Conservation (phyloP, 2,329 filamentous ascomycete species). For the Hypomyces perniciosus region DNA sequence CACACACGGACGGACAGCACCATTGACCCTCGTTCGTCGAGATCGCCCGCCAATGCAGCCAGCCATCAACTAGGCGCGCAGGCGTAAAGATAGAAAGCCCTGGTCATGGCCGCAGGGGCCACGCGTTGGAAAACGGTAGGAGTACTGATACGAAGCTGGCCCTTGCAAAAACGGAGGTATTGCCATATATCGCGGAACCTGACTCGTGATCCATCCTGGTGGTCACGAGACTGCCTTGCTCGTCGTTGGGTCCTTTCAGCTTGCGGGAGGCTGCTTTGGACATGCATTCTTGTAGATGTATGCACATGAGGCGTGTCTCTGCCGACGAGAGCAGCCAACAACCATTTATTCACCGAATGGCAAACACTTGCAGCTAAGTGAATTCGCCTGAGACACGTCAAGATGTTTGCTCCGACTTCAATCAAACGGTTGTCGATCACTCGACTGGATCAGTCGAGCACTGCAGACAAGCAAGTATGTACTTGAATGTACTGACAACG, state of each 20-base stretch:
- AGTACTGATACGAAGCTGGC: slow-evolving; percentile 6
- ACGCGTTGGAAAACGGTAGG: slow-evolving; percentile 1
- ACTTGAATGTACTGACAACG: background rate
- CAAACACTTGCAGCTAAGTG: background rate
- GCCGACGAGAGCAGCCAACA: too few species aligned
- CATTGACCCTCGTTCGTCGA: slow-evolving; percentile 4
- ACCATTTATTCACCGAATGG: background rate
- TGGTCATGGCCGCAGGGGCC: slow-evolving; percentile 2
- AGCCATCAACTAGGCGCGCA: slow-evolving; percentile 6
- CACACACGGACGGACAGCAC: background rate
- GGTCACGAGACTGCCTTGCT: slow-evolving; percentile 6
- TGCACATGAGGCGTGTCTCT: too few species aligned
- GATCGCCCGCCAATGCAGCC: slow-evolving; percentile 13
- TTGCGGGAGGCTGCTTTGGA: background rate
- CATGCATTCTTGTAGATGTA: too few species aligned
- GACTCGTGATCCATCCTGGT: slow-evolving; percentile 9
- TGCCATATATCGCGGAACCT: background rate
- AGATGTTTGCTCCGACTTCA: background rate
- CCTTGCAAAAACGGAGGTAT: slow-evolving; percentile 6
- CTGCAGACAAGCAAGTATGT: background rate
- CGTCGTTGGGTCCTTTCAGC: background rate
- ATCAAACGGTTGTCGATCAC: background rate
- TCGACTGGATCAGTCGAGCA: background rate
- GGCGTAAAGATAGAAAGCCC: slow-evolving; percentile 6
- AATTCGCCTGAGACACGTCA: slow-evolving; percentile 1